Evolutionary conservation across 805 yeast genomes (phyloP), one percentile per base, ranked within the genome.

Genomic region (Kuraishia ogatae): DNA sequence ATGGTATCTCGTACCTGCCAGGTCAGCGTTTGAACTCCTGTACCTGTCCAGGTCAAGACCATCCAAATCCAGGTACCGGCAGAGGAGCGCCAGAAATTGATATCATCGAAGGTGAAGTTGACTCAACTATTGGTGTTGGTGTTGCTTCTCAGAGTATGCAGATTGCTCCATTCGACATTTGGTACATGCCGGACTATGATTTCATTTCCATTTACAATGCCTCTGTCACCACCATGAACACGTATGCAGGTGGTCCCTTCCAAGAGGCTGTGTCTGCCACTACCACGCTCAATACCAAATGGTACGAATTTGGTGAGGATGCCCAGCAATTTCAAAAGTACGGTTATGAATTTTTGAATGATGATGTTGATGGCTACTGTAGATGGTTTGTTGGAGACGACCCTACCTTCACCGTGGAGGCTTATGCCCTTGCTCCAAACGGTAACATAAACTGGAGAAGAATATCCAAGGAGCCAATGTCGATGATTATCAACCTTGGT

Each of bases 41-140:
- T 72, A 85, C 93, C 0, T 92, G 97, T 73, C 72, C 76, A 24
- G 90, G 85, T 28, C 89, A 83, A 62, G 90, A 85, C 53, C 97
- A 92, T 68, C 98, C 98, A 51, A 91, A 85, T 66, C 79, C 73
- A 22, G 97, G 97, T 52, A 69, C 72, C 1, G 97, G 97, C 15
- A 83, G 98, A 69, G 97, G 97, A 54, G 96, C 97, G 0, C 97
- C 97, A 10, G 97, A 91, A 76, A 89, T 93, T 62, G 98, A 93
- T 81, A 83, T 85, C 50, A 68, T 93, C 53, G 98, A 93, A 79
- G 97, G 86, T 59, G 91, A 89, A 61, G 80, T 83, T 24, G 84
- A 82, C 59, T 75, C 85, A 1, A 73, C 68, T 15, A 55, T 75
- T 21, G 58, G 61, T 48, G 65, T 72, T 59, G 94, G 94, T 62